Conservation (phyloP, 805 yeast species). For the Yamadazyma tumulicola region DNA sequence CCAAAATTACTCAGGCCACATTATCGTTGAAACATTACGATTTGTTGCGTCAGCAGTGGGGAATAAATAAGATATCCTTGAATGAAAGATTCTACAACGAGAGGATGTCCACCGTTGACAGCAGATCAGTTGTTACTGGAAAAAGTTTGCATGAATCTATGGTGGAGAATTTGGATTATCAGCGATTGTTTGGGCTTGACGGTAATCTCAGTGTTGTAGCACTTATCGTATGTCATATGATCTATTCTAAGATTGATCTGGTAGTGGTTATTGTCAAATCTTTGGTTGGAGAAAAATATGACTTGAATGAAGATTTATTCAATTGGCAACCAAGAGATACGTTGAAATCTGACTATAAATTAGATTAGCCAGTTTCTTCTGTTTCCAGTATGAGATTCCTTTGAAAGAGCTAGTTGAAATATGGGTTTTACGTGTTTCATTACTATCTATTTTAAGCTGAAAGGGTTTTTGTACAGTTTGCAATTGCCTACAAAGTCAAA, state of each 20-base stretch:
- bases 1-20: slow-evolving; percentile 30
- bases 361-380: too few species aligned
- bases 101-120: not conserved
- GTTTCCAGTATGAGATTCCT: too few species aligned
- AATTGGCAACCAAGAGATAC: too few species aligned
- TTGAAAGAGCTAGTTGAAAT: too few species aligned
- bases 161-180: slow-evolving; percentile 20
- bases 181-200: slow-evolving; percentile 25
- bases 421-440: too few species aligned
- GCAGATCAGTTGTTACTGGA: not conserved
- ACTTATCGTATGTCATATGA: slow-evolving; percentile 26
- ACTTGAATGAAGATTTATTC: slow-evolving; percentile 14
- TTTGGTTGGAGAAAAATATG: slow-evolving; percentile 34
- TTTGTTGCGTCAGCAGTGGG: slow-evolving; percentile 26
- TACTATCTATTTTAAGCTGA: too few species aligned
- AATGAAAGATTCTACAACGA: slow-evolving; percentile 22
- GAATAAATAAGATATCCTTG: slow-evolving; percentile 17
- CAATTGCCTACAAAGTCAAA: slow-evolving; percentile 40
- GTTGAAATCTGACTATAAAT: too few species aligned
- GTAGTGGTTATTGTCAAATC: slow-evolving; percentile 25
- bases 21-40: slow-evolving; percentile 28
- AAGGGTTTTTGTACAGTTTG: too few species aligned
- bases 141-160: slow-evolving; percentile 13
- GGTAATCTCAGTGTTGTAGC: slow-evolving; percentile 27
- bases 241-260: slow-evolving; percentile 28